Conservation (phyloP, 257 asterid species). For the Pogostemon cablin region DNA sequence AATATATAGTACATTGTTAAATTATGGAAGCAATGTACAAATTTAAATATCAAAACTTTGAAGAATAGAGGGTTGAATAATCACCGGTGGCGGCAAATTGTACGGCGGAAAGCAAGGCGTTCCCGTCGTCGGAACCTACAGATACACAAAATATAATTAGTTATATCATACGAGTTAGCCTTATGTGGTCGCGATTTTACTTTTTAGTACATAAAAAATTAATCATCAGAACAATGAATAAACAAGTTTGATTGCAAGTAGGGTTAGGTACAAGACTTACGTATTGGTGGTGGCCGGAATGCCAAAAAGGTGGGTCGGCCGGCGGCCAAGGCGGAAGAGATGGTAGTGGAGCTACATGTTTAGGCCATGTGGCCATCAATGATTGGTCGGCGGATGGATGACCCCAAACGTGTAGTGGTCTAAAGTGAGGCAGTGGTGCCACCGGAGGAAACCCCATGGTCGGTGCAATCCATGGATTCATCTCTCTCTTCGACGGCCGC, state of each 20-base stretch:
- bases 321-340: conserved; percentile 44
- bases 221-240: too few species aligned
- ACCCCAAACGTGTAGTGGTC: conserved; percentile 93
- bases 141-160: not conserved
- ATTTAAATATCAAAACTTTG: not conserved
- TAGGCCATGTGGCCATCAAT: conserved; percentile 62
- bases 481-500: conserved; percentile 48
- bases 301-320: conserved; percentile 59
- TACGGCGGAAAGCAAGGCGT: conserved; percentile 56
- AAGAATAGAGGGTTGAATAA: conserved; percentile 17
- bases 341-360: conserved; percentile 45
- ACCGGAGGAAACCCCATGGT: conserved; percentile 70
- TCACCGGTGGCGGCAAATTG: conserved; percentile 49
- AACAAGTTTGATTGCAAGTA: not conserved
- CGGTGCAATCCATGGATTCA: conserved; percentile 48
- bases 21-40: too few species aligned
- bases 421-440: conserved; percentile 45
- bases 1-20: too few species aligned
- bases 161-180: not conserved
- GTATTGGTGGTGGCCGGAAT: conserved; percentile 45
- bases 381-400: conserved; percentile 78
- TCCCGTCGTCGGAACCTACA: conserved; percentile 55
- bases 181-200: too few species aligned
- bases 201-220: too few species aligned
- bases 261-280: conserved; percentile 39